phyloP scores from a whole-genome alignment of 345 rosid species.

The Firmiana major region DNA sequence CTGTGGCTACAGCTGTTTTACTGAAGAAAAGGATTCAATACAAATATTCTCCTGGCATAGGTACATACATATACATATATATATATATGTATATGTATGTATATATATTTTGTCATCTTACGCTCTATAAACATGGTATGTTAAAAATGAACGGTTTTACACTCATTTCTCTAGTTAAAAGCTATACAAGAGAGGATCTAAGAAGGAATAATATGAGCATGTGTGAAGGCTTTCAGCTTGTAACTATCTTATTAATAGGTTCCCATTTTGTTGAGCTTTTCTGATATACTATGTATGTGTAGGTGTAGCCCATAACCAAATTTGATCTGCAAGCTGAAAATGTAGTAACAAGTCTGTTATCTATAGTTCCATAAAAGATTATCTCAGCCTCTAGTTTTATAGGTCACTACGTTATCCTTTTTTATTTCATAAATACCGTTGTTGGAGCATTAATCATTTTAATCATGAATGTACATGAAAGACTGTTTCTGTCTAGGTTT shows the following conservation, averaged over 20 bases:
- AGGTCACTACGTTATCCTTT: neutral
- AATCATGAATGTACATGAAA: neutral
- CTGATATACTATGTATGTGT: neutral
- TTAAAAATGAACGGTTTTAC: neutral
- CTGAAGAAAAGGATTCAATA: slow-evolving; percentile 71
- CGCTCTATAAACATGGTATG: neutral
- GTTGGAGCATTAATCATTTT: neutral
- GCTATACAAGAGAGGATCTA: neutral
- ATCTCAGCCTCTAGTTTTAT: neutral
- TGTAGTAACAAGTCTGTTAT: neutral
- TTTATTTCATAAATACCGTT: neutral
- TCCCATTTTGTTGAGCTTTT: neutral
- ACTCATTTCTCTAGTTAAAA: neutral
- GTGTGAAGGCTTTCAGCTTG: neutral
- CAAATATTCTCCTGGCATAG: slow-evolving; percentile 81
- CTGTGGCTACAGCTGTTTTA: slow-evolving; percentile 65
- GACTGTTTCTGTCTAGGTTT: neutral
- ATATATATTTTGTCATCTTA: neutral
- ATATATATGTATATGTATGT: too few species aligned
- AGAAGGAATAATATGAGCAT: neutral
- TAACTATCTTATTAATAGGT: neutral
- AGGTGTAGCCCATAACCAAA: neutral
- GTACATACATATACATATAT: too few species aligned
- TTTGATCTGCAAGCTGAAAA: neutral
- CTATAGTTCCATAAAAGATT: neutral